These are phyloP conservation scores for Backusella circina DNA, from an alignment of 192 early-diverging fungal species.

Conservation along the genomic window DNA sequence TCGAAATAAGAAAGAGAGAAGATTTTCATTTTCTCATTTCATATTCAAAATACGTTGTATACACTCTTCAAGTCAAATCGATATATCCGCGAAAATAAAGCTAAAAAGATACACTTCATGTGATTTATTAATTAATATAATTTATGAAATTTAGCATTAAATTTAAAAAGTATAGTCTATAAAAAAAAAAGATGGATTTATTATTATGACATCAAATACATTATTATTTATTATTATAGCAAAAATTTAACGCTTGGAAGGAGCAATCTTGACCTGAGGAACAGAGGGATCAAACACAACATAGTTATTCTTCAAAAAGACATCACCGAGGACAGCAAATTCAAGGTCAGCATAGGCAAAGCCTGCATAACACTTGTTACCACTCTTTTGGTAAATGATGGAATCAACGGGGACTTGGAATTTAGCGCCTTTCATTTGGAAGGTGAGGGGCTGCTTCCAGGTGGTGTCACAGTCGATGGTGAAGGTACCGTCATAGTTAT, in stretches of 20 bases:
- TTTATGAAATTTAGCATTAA: no score
- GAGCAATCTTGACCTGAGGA: constrained; percentile 56
- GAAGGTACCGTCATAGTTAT: constrained; percentile 29
- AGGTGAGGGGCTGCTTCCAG: constrained; percentile 22
- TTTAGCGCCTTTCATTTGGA: constrained; percentile 33
- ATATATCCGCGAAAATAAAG: no score
- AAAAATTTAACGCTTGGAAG: neutral
- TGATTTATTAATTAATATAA: no score
- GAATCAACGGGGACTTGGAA: constrained; percentile 39
- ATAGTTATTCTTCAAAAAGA: constrained; percentile 67
- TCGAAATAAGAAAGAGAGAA: no score
- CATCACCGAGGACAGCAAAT: constrained; percentile 58
- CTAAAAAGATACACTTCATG: no score
- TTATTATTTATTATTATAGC: neutral
- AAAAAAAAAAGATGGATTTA: neutral
- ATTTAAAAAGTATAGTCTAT: no score
- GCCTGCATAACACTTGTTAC: constrained; percentile 16
- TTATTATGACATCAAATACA: neutral
- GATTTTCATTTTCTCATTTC: no score
- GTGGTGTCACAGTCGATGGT: constrained; percentile 19
- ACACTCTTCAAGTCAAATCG: no score
- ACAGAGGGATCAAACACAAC: constrained; percentile 58
- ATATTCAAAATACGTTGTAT: no score
- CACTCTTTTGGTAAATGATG: constrained; percentile 29
- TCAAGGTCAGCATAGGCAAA: constrained; percentile 31